Conservation (phyloP, 2,329 filamentous ascomycete genomes). For the Shiraia sp. region DNA sequence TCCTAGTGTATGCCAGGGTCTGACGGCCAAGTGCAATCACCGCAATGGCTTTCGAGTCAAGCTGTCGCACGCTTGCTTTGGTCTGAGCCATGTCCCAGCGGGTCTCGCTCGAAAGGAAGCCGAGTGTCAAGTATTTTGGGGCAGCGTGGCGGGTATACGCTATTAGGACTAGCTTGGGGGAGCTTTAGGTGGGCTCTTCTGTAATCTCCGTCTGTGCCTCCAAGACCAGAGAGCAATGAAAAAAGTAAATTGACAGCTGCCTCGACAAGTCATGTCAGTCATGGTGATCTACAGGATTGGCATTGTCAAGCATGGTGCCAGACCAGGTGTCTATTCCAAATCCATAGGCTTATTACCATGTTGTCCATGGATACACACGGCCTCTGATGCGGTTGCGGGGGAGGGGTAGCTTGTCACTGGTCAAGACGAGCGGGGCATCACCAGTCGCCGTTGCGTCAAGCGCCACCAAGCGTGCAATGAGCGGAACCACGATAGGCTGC, state of each 20-base stretch:
- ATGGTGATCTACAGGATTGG: too few species aligned
- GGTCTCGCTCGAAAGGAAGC: slow-evolving; percentile 44
- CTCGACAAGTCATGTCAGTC: too few species aligned
- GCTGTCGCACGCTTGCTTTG: background rate
- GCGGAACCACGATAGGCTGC: slow-evolving; percentile 25
- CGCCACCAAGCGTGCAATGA: slow-evolving; percentile 22
- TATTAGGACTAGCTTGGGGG: slow-evolving; percentile 26
- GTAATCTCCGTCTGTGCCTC: too few species aligned
- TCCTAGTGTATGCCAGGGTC: too few species aligned
- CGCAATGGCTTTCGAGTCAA: background rate
- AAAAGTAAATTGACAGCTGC: too few species aligned
- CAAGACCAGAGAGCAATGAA: too few species aligned
- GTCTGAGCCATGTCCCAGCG: slow-evolving; percentile 2
- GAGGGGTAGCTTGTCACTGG: slow-evolving; percentile 39
- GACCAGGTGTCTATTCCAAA: slow-evolving; percentile 16
- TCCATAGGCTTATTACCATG: slow-evolving; percentile 9
- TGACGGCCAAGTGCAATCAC: too few species aligned
- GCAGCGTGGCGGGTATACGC: slow-evolving; percentile 19
- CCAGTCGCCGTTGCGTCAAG: slow-evolving; percentile 22
- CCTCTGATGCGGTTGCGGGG: slow-evolving; percentile 31
- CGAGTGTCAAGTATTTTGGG: slow-evolving; percentile 19
- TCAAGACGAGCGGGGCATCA: slow-evolving; percentile 32
- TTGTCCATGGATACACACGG: slow-evolving; percentile 18
- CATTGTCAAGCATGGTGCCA: slow-evolving; percentile 6
- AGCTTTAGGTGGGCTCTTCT: slow-evolving; percentile 11